These are phyloP conservation scores for Dryadomyces quercus-mongolicae DNA, from an alignment of 2,329 filamentous ascomycete species.

Conservation along the genomic window DNA sequence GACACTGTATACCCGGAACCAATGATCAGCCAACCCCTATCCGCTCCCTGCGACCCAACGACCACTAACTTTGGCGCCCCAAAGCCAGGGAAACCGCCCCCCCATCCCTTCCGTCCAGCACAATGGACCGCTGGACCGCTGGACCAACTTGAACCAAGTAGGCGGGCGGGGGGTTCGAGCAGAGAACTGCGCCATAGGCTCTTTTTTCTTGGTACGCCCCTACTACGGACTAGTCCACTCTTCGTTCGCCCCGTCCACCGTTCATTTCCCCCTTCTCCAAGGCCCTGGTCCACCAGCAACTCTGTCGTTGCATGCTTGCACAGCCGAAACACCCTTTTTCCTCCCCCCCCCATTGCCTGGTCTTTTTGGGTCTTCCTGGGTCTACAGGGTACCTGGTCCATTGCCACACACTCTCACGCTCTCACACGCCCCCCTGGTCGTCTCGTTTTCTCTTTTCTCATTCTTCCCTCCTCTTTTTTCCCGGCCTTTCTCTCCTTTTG, in stretches of 20 bases:
- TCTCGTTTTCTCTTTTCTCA: neutral
- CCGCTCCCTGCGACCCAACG: neutral
- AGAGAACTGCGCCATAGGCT: no score
- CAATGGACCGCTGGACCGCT: neutral
- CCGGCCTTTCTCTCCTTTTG: neutral
- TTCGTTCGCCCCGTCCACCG: neutral
- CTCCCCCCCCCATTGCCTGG: neutral
- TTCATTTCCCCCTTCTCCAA: conserved; percentile 2
- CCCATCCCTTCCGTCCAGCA: neutral
- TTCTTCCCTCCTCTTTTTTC: neutral
- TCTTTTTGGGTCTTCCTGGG: no score
- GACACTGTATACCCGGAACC: neutral
- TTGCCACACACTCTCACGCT: neutral
- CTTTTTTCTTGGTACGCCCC: no score
- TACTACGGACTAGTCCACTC: no score
- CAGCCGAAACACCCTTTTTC: neutral
- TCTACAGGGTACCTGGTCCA: no score
- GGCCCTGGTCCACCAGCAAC: neutral
- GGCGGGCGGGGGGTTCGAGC: neutral
- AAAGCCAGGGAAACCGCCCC: neutral
- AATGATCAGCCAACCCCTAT: neutral
- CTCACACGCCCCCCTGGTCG: neutral
- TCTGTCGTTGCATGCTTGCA: neutral
- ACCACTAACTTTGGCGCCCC: neutral
- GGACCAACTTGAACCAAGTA: no score